phyloP scores from a whole-genome alignment of 176 grass and related monocot genomes.

The Otatea glauca region DNA sequence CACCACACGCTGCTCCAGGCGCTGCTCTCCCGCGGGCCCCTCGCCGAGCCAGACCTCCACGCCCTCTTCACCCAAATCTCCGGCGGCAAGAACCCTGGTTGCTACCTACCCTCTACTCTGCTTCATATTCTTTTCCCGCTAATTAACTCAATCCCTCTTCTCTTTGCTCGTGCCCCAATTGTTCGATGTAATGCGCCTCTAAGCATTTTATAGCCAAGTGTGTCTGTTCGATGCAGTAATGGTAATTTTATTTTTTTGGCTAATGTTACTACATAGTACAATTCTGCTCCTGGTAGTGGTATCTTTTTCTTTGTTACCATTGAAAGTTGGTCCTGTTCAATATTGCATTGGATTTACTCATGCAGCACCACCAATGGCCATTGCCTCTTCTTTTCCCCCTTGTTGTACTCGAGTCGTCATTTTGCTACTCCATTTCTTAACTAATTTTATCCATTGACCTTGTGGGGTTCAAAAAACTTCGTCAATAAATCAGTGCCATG shows the following conservation, averaged over 20 bases:
- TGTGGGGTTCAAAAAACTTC: neutral
- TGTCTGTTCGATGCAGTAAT: neutral
- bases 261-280: neutral
- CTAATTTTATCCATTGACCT: neutral
- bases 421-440: neutral
- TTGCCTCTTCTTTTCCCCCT: neutral
- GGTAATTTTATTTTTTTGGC: neutral
- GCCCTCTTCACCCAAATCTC: conserved; percentile 59
- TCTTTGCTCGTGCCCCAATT: neutral
- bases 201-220: neutral
- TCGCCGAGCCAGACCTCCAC: conserved; percentile 60
- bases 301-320: neutral
- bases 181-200: conserved; percentile 27
- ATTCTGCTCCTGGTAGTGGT: neutral
- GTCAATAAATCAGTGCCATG: neutral
- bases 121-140: neutral
- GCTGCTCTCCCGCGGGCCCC: conserved; percentile 63
- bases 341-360: neutral
- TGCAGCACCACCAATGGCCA: neutral
- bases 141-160: neutral
- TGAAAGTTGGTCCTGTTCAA: neutral
- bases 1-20: conserved; percentile 81
- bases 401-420: neutral
- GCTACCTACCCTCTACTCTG: neutral
- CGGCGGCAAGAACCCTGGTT: conserved; percentile 68